phyloP scores from a whole-genome alignment of 2,329 filamentous ascomycete species.

The Fusarium sp. region DNA sequence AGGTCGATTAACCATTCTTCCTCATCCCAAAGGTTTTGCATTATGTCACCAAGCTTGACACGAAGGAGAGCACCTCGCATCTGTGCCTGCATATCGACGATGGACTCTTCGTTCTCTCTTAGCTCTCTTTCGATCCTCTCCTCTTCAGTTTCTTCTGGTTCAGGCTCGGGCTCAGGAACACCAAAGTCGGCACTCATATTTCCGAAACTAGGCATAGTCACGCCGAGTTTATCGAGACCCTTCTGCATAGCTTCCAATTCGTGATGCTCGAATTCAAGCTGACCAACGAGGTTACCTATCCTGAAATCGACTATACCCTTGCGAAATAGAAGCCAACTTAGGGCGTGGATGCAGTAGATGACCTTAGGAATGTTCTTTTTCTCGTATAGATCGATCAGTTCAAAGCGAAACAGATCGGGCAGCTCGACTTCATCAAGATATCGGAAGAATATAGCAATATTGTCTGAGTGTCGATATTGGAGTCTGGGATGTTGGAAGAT shows the following conservation, averaged over 20 bases:
- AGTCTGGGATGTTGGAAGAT: conserved; percentile 89
- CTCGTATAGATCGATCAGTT: conserved; percentile 97
- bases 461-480: conserved; percentile 96
- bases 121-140: conserved; percentile 87
- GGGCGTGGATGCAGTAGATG: conserved; percentile 97
- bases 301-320: conserved; percentile 96
- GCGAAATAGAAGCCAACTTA: conserved; percentile 96
- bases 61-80: conserved; percentile 84
- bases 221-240: conserved; percentile 92
- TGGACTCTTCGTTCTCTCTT: conserved; percentile 76
- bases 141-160: conserved; percentile 89
- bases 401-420: conserved; percentile 95
- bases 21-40: conserved; percentile 90
- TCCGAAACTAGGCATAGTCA: conserved; percentile 97
- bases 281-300: conserved; percentile 95
- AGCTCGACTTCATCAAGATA: conserved; percentile 92
- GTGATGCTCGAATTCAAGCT: conserved; percentile 97
- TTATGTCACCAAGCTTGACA: conserved; percentile 80
- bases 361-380: conserved; percentile 99
- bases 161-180: conserved; percentile 77
- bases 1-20: conserved; percentile 84
- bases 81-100: conserved; percentile 88
- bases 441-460: conserved; percentile 95
- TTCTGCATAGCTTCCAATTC: conserved; percentile 98
- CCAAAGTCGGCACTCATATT: conserved; percentile 98